Evolutionary conservation across 2,329 filamentous ascomycete species (phyloP), one percentile per base, ranked within the genome.

Genomic region (Blumeriella jaapii): DNA sequence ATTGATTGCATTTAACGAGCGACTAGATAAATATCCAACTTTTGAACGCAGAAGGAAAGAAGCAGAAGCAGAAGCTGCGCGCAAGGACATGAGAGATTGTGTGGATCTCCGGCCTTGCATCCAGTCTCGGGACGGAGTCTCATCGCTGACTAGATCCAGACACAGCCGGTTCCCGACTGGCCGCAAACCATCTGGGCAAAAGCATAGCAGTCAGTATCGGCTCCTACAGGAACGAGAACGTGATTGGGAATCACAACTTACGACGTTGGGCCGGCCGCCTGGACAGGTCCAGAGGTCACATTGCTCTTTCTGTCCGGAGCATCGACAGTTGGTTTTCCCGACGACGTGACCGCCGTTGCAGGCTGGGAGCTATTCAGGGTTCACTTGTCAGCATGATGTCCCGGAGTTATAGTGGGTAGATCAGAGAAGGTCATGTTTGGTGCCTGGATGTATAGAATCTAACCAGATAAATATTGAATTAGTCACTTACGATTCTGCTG

Each of bases 211-310:
- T 24, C 7, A 24, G 22, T 8, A 24, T 24, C 12, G 22, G 12
- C 12, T 8, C 4, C 10, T 24, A 24, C 9, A 24, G 22, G 3
- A 3, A 10, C 7, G 12, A 4, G 12, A 24, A 8, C 3, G 7
- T 10, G 3, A 24, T 8, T 4, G 10, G 22, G 3, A 18, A 16
- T 12, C 15, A 15, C 7, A 14, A 15, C 31, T 34, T 22, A 34
- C 31, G 8, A 34, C 24, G 14, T 34, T 34, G 24, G 31, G 31
- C 19, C 15, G 9, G 19, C 24, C 24, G 9, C 25, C 31, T n/a
- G 31, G 31, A 18, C 31, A 34, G 8, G 17, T 20, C 31, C 31
- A 34, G 12, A 34, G 34, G 11, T 36, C 34, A 19, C 26, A 36
- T 2, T 26, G 29, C 19, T 36, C 34, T 14, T 36, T 36, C 34